These are phyloP conservation scores for Termitomyces sp. DNA, from an alignment of 768 basidiomycete species.

Conservation along the genomic window DNA sequence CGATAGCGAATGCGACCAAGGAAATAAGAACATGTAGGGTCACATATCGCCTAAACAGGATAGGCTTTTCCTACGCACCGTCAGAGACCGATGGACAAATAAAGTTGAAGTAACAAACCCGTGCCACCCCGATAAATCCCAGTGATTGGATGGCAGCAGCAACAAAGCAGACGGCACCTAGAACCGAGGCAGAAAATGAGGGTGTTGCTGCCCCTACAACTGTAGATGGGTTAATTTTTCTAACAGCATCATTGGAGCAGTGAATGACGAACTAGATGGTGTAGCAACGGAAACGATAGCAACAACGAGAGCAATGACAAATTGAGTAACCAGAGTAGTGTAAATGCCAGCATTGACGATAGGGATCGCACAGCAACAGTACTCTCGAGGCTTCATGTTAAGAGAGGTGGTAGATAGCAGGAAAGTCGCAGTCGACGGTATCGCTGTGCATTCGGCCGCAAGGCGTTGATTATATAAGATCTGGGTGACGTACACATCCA, in stretches of 20 bases:
- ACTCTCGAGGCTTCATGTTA: slow-evolving; percentile 74
- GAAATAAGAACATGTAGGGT: slow-evolving; percentile 58
- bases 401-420: not conserved
- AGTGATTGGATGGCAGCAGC: slow-evolving; percentile 75
- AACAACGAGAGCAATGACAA: slow-evolving; percentile 58
- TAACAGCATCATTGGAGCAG: not conserved
- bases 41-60: slow-evolving; percentile 64
- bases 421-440: not conserved
- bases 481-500: slow-evolving; percentile 9
- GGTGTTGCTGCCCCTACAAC: slow-evolving; percentile 89
- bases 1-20: slow-evolving; percentile 66
- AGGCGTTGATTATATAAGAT: slow-evolving; percentile 10
- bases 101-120: slow-evolving; percentile 41
- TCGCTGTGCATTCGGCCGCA: not conserved
- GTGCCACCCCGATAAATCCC: slow-evolving; percentile 82
- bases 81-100: not conserved
- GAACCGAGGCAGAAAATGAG: slow-evolving; percentile 66
- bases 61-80: slow-evolving; percentile 57
- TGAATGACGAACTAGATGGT: slow-evolving; percentile 61
- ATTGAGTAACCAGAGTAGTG: slow-evolving; percentile 71
- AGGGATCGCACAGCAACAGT: slow-evolving; percentile 93
- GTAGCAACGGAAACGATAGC: slow-evolving; percentile 77
- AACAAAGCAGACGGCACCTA: slow-evolving; percentile 74
- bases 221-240: slow-evolving; percentile 24
- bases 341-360: slow-evolving; percentile 91